phyloP scores from a whole-genome alignment of 2,329 filamentous ascomycete genomes.

The Aspergillus japonicus region DNA sequence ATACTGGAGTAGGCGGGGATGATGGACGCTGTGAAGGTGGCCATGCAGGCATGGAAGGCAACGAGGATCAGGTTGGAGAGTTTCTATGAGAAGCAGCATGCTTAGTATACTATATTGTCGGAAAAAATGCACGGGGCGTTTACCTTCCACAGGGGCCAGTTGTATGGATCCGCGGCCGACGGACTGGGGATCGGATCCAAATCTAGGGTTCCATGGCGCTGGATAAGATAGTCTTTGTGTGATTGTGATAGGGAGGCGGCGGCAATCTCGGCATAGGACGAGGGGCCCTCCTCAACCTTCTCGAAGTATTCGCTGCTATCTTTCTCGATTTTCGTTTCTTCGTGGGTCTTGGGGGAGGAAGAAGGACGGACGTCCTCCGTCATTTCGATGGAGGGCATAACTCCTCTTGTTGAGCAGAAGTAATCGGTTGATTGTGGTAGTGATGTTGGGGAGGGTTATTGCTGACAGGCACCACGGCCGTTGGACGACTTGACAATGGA shows the following conservation, averaged over 20 bases:
- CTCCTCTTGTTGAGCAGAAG: not conserved
- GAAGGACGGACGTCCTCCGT: not conserved
- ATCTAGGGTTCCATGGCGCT: conserved; percentile 54
- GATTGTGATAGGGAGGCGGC: conserved; percentile 21
- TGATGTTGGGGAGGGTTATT: no score
- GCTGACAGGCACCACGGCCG: no score
- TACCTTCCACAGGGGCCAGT: conserved; percentile 55
- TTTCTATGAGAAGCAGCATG: conserved; percentile 13
- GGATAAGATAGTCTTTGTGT: conserved; percentile 48
- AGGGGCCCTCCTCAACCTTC: conserved; percentile 4
- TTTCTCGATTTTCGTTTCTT: conserved; percentile 7
- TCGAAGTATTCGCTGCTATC: conserved; percentile 17
- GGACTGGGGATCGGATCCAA: conserved; percentile 54
- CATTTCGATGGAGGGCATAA: conserved; percentile 2
- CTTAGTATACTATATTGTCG: no score
- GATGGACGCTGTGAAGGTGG: conserved; percentile 57
- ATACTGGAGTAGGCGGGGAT: conserved; percentile 56
- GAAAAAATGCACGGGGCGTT: not conserved
- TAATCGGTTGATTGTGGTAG: no score
- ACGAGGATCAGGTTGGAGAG: conserved; percentile 48
- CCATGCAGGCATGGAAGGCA: conserved; percentile 59
- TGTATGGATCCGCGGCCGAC: conserved; percentile 54
- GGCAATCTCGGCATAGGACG: conserved; percentile 3
- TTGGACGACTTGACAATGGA: no score
- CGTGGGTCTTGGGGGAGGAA: conserved; percentile 1